Base-by-base conservation (phyloP, 2,329 filamentous ascomycete genomes). In the Sordariomycetes sp. region DNA sequence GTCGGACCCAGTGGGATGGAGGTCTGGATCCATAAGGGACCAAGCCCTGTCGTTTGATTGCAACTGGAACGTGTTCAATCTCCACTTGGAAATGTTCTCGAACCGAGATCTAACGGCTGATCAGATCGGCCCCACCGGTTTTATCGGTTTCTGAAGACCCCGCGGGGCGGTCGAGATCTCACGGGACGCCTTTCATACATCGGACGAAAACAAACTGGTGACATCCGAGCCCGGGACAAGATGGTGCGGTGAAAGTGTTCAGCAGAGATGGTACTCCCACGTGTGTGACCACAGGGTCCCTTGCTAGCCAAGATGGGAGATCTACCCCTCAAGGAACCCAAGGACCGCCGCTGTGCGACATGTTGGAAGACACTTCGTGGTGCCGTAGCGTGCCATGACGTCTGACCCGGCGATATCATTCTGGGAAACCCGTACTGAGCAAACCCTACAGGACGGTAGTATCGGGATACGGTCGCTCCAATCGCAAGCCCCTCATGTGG, bases 1-100 rank as follows among this genome's bases (percentile, higher is more conserved):
- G 12, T 39, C 4, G 28, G 15, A 17, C n/a, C 15, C 39, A 7
- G 45, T 50, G 3, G 17, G 17, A 8, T 50, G n/a, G 24, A 50
- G 12, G 22, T 22, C n/a, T 22, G 28, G 42, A 24, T 24, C 20
- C 42, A 28, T 20, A 32, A 32, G 28, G 54, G 55, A 34, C 51
- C 50, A 54, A 54, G 52, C 25, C 54, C 56, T 55, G 56, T 52
- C 51, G 56, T 58, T 52, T 52, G 52, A 36, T 58, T 34, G 20
- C 32, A 36, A 51, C 52, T 54, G 13, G 39, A 54, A 25, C 28
- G 39, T 58, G 56, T 51, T 39, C 56, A 52, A 58, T 58, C 52
- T 54, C 10, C 56, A 32, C 54, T 25, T 54, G 55, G 56, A 54
- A 55, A 34, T 22, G 50, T 24, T 28, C 35, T 57, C 50, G 55